These are phyloP conservation scores for Cordyceps farinosa DNA, from an alignment of 2,329 filamentous ascomycete species.

Conservation along the genomic window DNA sequence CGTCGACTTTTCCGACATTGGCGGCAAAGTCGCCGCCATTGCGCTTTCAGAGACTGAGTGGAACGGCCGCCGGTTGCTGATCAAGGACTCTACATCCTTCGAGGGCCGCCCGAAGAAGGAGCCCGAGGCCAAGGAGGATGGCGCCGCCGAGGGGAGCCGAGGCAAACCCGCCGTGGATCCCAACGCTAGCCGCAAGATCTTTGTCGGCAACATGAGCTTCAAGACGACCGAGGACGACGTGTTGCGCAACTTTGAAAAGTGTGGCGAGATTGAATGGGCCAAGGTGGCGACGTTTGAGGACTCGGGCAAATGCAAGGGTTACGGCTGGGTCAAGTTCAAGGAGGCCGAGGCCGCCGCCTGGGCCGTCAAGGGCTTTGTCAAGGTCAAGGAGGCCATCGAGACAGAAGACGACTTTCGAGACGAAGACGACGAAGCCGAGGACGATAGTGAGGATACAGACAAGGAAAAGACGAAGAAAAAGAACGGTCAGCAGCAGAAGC, in stretches of 20 bases:
- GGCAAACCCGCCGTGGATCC: conserved; percentile 33
- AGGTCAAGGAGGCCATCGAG: conserved; percentile 62
- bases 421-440: conserved; percentile 37
- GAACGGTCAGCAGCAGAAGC: conserved; percentile 41
- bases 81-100: conserved; percentile 89
- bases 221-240: conserved; percentile 78
- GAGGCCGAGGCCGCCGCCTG: conserved; percentile 68
- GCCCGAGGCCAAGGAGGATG: conserved; percentile 32
- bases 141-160: conserved; percentile 24
- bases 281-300: conserved; percentile 96
- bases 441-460: not conserved
- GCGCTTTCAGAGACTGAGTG: conserved; percentile 82
- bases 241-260: conserved; percentile 75
- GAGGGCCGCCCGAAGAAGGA: conserved; percentile 80
- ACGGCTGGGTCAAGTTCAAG: conserved; percentile 90
- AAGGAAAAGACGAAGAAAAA: conserved; percentile 38
- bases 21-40: conserved; percentile 72
- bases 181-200: conserved; percentile 76
- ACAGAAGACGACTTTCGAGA: conserved; percentile 60
- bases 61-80: conserved; percentile 73
- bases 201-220: conserved; percentile 87
- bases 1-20: conserved; percentile 76
- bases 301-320: conserved; percentile 96
- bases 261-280: conserved; percentile 75
- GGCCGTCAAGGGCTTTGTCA: conserved; percentile 73